phyloP scores from a whole-genome alignment of 352 stramenopile genomes.

The Pilasporangium apinafurcum region DNA sequence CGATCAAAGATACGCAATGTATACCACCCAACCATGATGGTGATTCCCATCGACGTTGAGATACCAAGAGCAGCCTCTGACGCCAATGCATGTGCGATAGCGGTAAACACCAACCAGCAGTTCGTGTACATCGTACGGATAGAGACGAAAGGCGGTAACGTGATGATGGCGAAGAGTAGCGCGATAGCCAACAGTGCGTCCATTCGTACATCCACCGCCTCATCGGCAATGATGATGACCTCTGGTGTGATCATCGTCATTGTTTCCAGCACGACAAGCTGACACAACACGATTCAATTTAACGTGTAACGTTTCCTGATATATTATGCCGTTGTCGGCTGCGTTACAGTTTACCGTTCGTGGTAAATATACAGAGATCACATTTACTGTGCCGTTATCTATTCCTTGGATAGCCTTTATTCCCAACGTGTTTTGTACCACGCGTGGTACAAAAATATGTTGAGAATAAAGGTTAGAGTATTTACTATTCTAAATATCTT shows the following conservation, averaged over 20 bases:
- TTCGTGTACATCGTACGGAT: constrained; percentile 77
- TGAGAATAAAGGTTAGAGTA: no score
- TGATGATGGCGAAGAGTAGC: constrained; percentile 56
- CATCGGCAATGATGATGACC: constrained; percentile 2
- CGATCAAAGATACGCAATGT: constrained; percentile 76
- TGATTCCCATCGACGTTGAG: constrained; percentile 74
- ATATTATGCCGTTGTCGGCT: neutral
- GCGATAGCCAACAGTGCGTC: constrained; percentile 39
- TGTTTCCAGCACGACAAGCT: no score
- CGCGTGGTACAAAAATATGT: no score
- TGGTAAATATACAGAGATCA: no score
- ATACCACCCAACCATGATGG: constrained; percentile 85
- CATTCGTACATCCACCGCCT: constrained; percentile 15
- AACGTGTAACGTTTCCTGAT: no score
- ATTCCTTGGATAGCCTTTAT: no score
- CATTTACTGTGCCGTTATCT: no score
- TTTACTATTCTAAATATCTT: no score
- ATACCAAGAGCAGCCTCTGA: constrained; percentile 63
- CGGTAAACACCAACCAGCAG: constrained; percentile 70
- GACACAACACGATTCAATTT: no score
- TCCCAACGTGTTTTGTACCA: no score
- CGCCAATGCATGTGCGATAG: constrained; percentile 35
- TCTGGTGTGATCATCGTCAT: neutral
- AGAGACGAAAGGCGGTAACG: constrained; percentile 43
- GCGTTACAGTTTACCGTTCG: neutral